phyloP scores from a whole-genome alignment of 163 green algal species.

The Picocystis sp. region DNA sequence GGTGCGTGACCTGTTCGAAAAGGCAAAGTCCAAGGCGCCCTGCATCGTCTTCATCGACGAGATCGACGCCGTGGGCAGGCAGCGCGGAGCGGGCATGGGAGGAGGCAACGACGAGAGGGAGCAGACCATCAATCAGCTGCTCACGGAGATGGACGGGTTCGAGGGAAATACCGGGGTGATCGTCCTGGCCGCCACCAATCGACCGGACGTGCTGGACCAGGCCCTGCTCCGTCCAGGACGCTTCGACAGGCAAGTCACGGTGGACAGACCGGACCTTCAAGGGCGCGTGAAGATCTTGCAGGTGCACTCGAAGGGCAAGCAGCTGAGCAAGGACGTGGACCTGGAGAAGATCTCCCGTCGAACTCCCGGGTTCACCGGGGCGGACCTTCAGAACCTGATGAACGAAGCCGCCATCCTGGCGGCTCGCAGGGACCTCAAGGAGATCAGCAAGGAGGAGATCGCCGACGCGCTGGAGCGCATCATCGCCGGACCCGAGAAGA shows the following conservation, averaged over 20 bases:
- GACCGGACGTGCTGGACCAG: conserved; percentile 84
- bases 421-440: conserved; percentile 78
- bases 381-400: conserved; percentile 98
- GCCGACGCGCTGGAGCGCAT: conserved; percentile 95
- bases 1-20: conserved; percentile 83
- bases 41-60: conserved; percentile 99
- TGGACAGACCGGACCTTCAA: conserved; percentile 92
- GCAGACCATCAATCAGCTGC: conserved; percentile 98
- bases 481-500: conserved; percentile 95
- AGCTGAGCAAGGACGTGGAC: conserved; percentile 89
- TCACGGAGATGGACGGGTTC: conserved; percentile 97
- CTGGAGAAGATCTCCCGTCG: conserved; percentile 92
- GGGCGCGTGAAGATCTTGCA: conserved; percentile 66
- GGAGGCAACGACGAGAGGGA: conserved; percentile 94
- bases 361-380: conserved; percentile 74
- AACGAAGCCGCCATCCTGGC: conserved; percentile 98
- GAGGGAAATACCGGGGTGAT: conserved; percentile 82
- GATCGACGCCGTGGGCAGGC: conserved; percentile 89
- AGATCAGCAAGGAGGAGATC: conserved; percentile 99
- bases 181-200: conserved; percentile 44
- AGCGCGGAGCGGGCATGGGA: conserved; percentile 77
- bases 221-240: conserved; percentile 88
- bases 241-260: conserved; percentile 92
- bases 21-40: conserved; percentile 31
- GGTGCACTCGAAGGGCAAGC: conserved; percentile 84